Percentiles rank a stretch among this genome's conserved stretches.
phyloP scores from a whole-genome alignment of 2,329 filamentous ascomycete species.

The Aspergillus ustus region DNA sequence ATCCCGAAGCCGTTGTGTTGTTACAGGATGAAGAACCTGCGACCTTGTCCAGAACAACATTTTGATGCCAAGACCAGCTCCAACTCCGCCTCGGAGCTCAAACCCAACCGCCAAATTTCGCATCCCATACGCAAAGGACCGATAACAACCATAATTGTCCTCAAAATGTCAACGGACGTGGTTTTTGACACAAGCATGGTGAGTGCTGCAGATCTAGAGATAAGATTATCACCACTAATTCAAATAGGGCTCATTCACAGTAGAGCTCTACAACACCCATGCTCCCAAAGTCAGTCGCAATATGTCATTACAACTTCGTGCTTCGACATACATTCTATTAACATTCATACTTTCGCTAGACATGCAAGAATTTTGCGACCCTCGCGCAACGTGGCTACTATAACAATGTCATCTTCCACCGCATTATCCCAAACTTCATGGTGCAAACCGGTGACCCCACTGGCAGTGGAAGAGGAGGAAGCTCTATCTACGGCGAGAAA shows the following conservation, averaged over 20 bases:
- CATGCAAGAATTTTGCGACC: slow-evolving; percentile 84
- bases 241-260: slow-evolving; percentile 73
- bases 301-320: background rate
- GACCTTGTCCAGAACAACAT: slow-evolving; percentile 14
- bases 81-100: slow-evolving; percentile 23
- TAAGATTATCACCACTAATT: slow-evolving; percentile 22
- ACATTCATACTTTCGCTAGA: slow-evolving; percentile 49
- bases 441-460: slow-evolving; percentile 93
- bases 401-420: slow-evolving; percentile 83
- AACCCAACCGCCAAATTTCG: slow-evolving; percentile 10
- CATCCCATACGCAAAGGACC: background rate
- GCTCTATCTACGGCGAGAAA: slow-evolving; percentile 87
- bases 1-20: slow-evolving; percentile 11
- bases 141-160: background rate
- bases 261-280: slow-evolving; percentile 90
- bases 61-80: slow-evolving; percentile 29
- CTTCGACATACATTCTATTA: slow-evolving; percentile 17
- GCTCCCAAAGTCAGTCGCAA: slow-evolving; percentile 66
- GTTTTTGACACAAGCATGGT: slow-evolving; percentile 86
- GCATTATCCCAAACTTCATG: slow-evolving; percentile 96
- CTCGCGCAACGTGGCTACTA: slow-evolving; percentile 87
- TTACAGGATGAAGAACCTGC: slow-evolving; percentile 4
- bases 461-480: slow-evolving; percentile 86
- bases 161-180: slow-evolving; percentile 74
- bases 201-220: slow-evolving; percentile 27